Percentiles rank a stretch among this genome's conserved stretches.
These are phyloP conservation scores for Ramalina peruviana DNA, from an alignment of 495 filamentous ascomycete species.

Conservation along the genomic window DNA sequence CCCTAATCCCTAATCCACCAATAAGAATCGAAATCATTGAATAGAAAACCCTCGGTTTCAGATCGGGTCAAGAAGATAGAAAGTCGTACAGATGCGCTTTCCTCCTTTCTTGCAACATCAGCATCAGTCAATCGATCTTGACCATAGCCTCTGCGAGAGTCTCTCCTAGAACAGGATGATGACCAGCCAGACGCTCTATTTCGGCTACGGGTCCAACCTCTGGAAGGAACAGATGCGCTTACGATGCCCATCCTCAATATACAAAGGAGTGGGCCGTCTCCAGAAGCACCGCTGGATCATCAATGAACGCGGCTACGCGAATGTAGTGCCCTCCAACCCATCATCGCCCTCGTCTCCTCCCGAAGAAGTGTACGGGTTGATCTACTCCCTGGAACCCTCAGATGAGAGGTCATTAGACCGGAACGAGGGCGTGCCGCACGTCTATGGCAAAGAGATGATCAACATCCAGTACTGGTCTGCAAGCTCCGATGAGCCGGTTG, in stretches of 20 bases:
- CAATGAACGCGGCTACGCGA: conserved; percentile 53
- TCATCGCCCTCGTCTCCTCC: conserved; percentile 10
- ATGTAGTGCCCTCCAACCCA: conserved; percentile 34
- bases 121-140: no score
- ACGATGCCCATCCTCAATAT: conserved; percentile 45
- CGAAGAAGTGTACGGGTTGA: conserved; percentile 35
- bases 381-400: conserved; percentile 28
- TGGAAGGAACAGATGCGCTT: conserved; percentile 49
- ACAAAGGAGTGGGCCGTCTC: conserved; percentile 32
- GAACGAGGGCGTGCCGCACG: conserved; percentile 51
- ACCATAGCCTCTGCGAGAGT: no score
- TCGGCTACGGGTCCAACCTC: conserved; percentile 64
- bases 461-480: conserved; percentile 28
- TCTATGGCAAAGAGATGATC: conserved; percentile 26
- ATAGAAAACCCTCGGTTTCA: no score
- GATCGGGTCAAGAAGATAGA: no score
- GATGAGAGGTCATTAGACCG: conserved; percentile 37
- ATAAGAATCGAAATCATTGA: no score
- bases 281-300: conserved; percentile 50
- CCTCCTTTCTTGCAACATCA: no score
- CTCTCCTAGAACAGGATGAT: no score
- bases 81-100: no score
- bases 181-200: conserved; percentile 29
- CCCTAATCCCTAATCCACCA: no score
- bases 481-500: conserved; percentile 10